Conservation (phyloP, 2,329 filamentous ascomycete genomes). For the Curvularia eragrostidis region DNA sequence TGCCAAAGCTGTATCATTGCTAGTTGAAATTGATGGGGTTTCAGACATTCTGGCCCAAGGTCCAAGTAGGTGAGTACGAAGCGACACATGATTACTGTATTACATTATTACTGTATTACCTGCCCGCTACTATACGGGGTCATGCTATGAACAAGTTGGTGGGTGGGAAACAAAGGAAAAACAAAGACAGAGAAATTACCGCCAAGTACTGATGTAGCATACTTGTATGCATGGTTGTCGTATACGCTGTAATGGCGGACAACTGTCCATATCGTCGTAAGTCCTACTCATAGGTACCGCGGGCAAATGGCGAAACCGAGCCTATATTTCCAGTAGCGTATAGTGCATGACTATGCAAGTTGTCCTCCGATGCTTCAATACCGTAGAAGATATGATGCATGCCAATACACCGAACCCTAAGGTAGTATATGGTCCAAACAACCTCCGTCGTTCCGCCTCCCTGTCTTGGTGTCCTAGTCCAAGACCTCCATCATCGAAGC, state of each 20-base stretch:
- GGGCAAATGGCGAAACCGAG: slow-evolving; percentile 11
- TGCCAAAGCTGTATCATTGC: not conserved
- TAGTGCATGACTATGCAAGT: slow-evolving; percentile 2
- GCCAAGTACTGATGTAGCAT: not conserved
- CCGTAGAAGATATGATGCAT: not conserved
- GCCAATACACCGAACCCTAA: not conserved
- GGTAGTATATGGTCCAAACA: slow-evolving; percentile 16
- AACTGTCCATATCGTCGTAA: slow-evolving; percentile 1
- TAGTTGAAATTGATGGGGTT: too few species aligned
- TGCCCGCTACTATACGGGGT: not conserved
- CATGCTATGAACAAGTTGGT: not conserved
- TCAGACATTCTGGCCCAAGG: not conserved
- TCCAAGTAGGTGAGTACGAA: not conserved
- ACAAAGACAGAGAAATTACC: not conserved
- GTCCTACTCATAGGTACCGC: slow-evolving; percentile 6
- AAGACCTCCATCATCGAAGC: slow-evolving; percentile 54
- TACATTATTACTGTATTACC: slow-evolving; percentile 2
- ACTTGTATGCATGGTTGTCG: not conserved
- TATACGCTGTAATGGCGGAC: not conserved
- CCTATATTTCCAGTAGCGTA: slow-evolving; percentile 7
- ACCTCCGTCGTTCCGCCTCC: not conserved
- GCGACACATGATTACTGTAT: too few species aligned
- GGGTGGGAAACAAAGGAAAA: not conserved
- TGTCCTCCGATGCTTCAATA: not conserved
- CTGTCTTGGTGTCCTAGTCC: slow-evolving; percentile 25